phyloP scores from a whole-genome alignment of 2,329 filamentous ascomycete genomes.

The Ceratocystis ficicola region DNA sequence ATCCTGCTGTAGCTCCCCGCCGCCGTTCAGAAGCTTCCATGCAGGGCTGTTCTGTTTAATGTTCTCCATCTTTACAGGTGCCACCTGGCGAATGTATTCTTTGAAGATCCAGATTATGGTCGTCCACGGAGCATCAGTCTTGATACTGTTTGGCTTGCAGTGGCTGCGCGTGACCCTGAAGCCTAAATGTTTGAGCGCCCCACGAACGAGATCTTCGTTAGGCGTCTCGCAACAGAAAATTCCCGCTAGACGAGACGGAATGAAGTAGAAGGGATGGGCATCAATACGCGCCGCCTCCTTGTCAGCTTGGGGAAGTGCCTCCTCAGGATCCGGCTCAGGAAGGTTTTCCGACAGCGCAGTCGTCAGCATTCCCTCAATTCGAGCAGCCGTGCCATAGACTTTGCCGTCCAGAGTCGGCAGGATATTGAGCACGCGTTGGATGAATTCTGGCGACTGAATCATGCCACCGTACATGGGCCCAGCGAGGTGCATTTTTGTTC shows the following conservation, averaged over 20 bases:
- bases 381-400: conserved; percentile 64
- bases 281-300: conserved; percentile 54
- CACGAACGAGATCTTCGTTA: conserved; percentile 64
- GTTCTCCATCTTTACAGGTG: conserved; percentile 60
- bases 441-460: conserved; percentile 72
- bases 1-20: conserved; percentile 22
- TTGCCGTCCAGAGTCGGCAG: conserved; percentile 54
- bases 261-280: conserved; percentile 74
- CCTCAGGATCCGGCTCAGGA: conserved; percentile 30
- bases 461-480: conserved; percentile 94
- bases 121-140: conserved; percentile 84
- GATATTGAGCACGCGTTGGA: conserved; percentile 63
- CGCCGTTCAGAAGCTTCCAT: conserved; percentile 49
- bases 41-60: conserved; percentile 60
- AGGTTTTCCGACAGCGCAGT: conserved; percentile 69
- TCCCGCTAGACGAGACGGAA: conserved; percentile 60
- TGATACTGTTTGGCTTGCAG: conserved; percentile 77
- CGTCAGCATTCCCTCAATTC: conserved; percentile 83
- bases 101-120: conserved; percentile 88
- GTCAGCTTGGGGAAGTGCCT: conserved; percentile 30
- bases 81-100: conserved; percentile 75
- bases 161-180: conserved; percentile 79
- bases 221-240: conserved; percentile 70
- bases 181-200: conserved; percentile 67
- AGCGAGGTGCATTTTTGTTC: conserved; percentile 70